A percentile compares a stretch with the other conserved stretches of the same genome.
These are phyloP conservation scores for Globisporangium mamillatum DNA, from an alignment of 352 stramenopile species.

Conservation along the genomic window DNA sequence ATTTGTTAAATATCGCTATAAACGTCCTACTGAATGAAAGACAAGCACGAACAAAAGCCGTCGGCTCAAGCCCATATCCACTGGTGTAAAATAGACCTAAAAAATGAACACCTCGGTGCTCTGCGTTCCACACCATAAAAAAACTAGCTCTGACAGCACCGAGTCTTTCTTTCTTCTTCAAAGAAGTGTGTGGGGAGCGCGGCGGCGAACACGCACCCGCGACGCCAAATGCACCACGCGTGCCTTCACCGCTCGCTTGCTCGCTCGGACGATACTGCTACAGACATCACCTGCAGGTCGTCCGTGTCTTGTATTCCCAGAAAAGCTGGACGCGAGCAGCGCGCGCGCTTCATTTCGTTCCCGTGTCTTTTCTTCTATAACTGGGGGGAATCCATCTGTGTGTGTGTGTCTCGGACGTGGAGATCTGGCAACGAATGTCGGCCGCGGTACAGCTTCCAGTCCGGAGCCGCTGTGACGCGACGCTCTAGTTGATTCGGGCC, in stretches of 20 bases:
- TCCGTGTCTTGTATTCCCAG: conserved; percentile 11
- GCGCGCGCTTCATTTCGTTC: not conserved
- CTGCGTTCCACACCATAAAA: not conserved
- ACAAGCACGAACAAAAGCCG: conserved; percentile 3
- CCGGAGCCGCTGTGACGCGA: not conserved
- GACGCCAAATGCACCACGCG: not conserved
- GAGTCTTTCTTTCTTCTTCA: conserved; percentile 3
- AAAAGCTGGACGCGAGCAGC: not conserved
- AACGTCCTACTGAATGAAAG: not conserved
- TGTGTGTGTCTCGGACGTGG: not conserved
- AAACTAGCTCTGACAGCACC: conserved; percentile 2
- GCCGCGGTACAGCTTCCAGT: not conserved
- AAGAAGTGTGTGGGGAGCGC: not conserved
- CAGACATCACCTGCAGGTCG: conserved; percentile 17
- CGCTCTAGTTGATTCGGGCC: conserved; percentile 78
- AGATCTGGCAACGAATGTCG: not conserved
- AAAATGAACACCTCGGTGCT: conserved; percentile 9
- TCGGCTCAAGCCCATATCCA: conserved; percentile 2
- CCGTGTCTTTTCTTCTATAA: conserved; percentile 2
- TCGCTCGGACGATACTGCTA: conserved; percentile 12
- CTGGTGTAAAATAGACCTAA: conserved; percentile 7
- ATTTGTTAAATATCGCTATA: conserved; percentile 9
- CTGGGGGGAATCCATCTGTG: conserved; percentile 3
- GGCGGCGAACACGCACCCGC: not conserved
- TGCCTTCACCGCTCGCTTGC: not conserved